Percentiles rank a stretch among this genome's conserved stretches.
phyloP scores from a whole-genome alignment of 495 filamentous ascomycete genomes.

The Tetracladium setigerum region DNA sequence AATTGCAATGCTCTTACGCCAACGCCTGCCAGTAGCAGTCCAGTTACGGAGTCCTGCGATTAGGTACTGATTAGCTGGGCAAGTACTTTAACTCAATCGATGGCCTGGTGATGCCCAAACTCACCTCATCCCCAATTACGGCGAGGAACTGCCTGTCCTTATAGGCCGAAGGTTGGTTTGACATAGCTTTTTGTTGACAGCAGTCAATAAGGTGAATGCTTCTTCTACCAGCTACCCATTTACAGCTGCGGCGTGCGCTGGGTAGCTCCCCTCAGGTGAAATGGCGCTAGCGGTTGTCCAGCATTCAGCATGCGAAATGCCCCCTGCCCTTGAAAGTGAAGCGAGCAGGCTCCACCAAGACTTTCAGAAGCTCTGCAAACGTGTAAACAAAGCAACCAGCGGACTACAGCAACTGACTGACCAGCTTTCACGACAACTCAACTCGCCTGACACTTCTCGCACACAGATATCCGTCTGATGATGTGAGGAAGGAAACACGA shows the following conservation, averaged over 20 bases:
- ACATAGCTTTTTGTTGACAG: slow-evolving; percentile 27
- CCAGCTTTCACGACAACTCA: neutral
- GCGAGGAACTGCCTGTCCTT: slow-evolving; percentile 95
- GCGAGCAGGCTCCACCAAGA: neutral
- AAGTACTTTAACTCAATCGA: neutral
- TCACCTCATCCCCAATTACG: slow-evolving; percentile 95
- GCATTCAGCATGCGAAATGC: neutral
- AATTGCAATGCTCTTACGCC: slow-evolving; percentile 54
- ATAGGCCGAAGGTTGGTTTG: slow-evolving; percentile 53
- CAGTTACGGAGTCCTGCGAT: slow-evolving; percentile 80
- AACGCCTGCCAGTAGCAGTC: slow-evolving; percentile 87
- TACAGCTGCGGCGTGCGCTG: neutral
- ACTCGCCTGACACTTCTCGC: no score
- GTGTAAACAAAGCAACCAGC: neutral
- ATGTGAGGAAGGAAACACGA: slow-evolving; percentile 9
- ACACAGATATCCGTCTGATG: neutral
- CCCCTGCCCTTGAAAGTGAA: neutral
- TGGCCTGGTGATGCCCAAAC: neutral
- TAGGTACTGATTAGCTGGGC: neutral
- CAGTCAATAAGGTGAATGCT: neutral
- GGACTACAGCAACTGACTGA: neutral
- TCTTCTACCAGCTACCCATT: neutral
- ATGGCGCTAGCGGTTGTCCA: neutral
- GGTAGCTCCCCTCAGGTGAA: neutral
- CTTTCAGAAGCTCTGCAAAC: neutral